Evolutionary conservation across 2,329 filamentous ascomycete species (phyloP), one percentile per base, ranked within the genome.

Genomic region (Boeremia exigua): DNA sequence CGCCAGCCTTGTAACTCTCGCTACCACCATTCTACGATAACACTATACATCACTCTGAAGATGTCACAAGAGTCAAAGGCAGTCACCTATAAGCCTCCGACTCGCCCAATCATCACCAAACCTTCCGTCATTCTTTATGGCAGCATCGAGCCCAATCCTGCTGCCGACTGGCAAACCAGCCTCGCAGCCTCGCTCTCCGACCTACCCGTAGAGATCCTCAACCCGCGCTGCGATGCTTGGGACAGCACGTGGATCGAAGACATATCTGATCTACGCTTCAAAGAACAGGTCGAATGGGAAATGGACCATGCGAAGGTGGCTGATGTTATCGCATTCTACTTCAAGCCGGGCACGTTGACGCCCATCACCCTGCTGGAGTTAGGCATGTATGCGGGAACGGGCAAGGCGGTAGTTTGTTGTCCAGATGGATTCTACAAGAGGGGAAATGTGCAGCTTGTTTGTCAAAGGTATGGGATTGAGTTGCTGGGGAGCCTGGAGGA

Each of bases 261-360:
- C 44, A 73, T 80, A 15, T 69, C 73, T 0, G 82, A 80, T 55
- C 59, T 65, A 2, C 79, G 77, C 0, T 88, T 84, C 70, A 75
- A 73, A n/a, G 76, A 84, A 53, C 86, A 88, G 69, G 79, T 84
- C 0, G 73, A 79, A 37, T 89, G 86, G 86, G 87, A 89, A 69
- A 78, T 88, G 34, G 79, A 84, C 37, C 82, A 79, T 72, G 83
- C 84, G 61, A 79, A 82, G 12, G 50, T 59, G 1, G 84, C 85
- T 0, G 80, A 84, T 67, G 60, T 88, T 4, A 73, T 88, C 15
- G 81, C 83, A 4, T 74, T 88, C 37, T 84, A 83, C 61, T 85
- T 88, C 52, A 78, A 81, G 25, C 76, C 79, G 0, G 73, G 62
- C 1, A 84, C 81, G 0, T 68, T 77, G 44, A 83, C 85, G 7